Conservation (phyloP, 2,329 filamentous ascomycete species). For the Aspergillus sp. region DNA sequence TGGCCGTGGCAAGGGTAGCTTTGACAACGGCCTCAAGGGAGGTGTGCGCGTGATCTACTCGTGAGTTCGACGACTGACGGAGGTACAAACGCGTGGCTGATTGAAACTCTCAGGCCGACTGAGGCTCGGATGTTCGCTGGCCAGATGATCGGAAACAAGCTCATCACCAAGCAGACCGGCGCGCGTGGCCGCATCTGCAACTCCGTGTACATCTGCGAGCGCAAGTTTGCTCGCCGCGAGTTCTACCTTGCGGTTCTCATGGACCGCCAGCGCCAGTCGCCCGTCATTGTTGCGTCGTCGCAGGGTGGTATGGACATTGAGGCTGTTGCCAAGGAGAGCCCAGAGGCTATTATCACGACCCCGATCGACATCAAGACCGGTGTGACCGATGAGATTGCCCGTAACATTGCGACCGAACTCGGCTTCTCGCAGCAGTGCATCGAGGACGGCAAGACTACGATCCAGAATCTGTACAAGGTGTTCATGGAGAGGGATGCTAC, state of each 20-base stretch:
- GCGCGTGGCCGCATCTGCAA: slow-evolving; percentile 88
- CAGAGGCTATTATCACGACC: slow-evolving; percentile 89
- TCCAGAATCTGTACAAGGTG: slow-evolving; percentile 98
- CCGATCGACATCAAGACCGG: slow-evolving; percentile 88
- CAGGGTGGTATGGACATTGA: slow-evolving; percentile 99
- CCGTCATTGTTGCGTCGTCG: slow-evolving; percentile 94
- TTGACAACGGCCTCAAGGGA: slow-evolving; percentile 97
- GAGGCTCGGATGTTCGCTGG: slow-evolving; percentile 94
- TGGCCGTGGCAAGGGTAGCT: slow-evolving; percentile 93
- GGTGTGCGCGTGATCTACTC: slow-evolving; percentile 99
- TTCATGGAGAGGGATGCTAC: slow-evolving; percentile 98
- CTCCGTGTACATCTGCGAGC: slow-evolving; percentile 97
- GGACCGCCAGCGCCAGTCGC: slow-evolving; percentile 84
- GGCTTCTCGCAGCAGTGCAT: slow-evolving; percentile 98
- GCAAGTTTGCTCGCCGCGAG: slow-evolving; percentile 97
- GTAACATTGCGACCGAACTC: slow-evolving; percentile 78
- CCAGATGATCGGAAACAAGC: slow-evolving; percentile 99
- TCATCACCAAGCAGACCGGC: slow-evolving; percentile 98
- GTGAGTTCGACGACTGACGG: slow-evolving; percentile 33
- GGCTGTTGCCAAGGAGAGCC: slow-evolving; percentile 93
- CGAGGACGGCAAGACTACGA: slow-evolving; percentile 87
- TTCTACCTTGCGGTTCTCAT: slow-evolving; percentile 99
- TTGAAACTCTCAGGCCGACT: slow-evolving; percentile 50
- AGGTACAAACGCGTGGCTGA: slow-evolving; percentile 6
- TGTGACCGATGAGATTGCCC: slow-evolving; percentile 90